Base-by-base conservation (phyloP, 805 yeast genomes). In the Debaryomyces tyrocola region DNA sequence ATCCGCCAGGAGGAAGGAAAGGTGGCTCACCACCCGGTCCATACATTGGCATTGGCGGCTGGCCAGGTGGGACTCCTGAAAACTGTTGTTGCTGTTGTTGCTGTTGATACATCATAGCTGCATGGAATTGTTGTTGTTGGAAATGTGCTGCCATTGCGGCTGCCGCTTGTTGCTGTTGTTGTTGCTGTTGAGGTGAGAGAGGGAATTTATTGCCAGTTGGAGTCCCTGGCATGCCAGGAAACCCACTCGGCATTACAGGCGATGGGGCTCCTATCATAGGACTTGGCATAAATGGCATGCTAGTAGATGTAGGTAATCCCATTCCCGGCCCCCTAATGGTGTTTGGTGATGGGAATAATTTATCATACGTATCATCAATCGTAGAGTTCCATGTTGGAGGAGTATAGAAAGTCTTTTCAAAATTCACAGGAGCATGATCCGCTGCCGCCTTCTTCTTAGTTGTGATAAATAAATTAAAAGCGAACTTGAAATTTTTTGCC, bases 311-410 rank as follows among this genome's bases (percentile, higher is more conserved):
- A 6, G 55, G 51, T 38, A 50, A 50, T 47, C 50, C 53, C 55
- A 56, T 51, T 9, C 49, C 51, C 7, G 57, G 50, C 18, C 47
- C 47, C 24, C 45, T 47, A 37, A 51, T 52, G 10, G 51, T 36
- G 44, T 69, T 49, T 43, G 62, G 54, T 45, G 72, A 72, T 2
- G 83, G 78, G 64, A 83, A 82, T 34, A 79, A 61, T 14, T 70
- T 64, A 45, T 73, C 77, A 63, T 81, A 80, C 1, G 85, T 73
- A 47, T 78, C 82, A 37, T 80, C 86, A 20, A 77, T 64, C 2
- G 83, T 80, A 40, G 77, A 67, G 18, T 75, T 73, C 95, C 95
- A 87, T 0, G 91, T 84, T 43, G 95, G 95, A 8, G 88, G 84
- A 0, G 92, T 84, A 35, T 74, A 73, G 62, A 78, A 88, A 6